Evolutionary conservation across 768 basidiomycete species (phyloP).

Genomic region (Trametes punicea): DNA sequence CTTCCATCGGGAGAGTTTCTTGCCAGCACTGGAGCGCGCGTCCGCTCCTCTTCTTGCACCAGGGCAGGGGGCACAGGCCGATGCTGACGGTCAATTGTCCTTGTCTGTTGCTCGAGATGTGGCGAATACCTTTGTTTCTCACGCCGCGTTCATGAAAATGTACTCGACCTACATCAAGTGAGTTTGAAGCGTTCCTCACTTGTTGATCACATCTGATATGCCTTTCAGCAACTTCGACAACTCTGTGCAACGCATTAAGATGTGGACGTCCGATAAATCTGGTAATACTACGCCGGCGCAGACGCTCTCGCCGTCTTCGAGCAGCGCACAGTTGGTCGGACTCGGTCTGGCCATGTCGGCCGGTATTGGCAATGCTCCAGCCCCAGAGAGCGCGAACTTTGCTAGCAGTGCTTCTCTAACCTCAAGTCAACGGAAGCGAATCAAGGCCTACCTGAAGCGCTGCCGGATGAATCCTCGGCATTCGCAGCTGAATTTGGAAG

Average conservation of each 20-base stretch:
- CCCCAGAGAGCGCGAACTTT: slow-evolving; percentile 38
- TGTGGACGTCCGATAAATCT: slow-evolving; percentile 70
- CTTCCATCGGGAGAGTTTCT: slow-evolving; percentile 90
- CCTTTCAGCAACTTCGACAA: slow-evolving; percentile 84
- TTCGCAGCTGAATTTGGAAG: slow-evolving; percentile 91
- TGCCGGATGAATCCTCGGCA: slow-evolving; percentile 88
- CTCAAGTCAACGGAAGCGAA: slow-evolving; percentile 81
- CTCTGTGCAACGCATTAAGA: slow-evolving; percentile 81
- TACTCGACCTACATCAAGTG: slow-evolving; percentile 98
- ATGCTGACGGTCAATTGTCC: slow-evolving; percentile 72
- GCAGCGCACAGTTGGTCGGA: slow-evolving; percentile 59
- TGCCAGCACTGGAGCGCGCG: slow-evolving; percentile 84
- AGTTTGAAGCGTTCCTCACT: slow-evolving; percentile 29
- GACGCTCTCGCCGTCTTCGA: slow-evolving; percentile 55
- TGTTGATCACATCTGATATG: slow-evolving; percentile 8
- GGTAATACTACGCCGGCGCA: slow-evolving; percentile 38
- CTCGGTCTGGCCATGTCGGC: slow-evolving; percentile 57
- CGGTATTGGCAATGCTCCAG: slow-evolving; percentile 35
- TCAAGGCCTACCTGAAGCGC: slow-evolving; percentile 85
- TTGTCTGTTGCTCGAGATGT: slow-evolving; percentile 73
- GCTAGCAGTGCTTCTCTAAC: slow-evolving; percentile 56
- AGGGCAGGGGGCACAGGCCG: slow-evolving; percentile 44
- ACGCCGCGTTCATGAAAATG: slow-evolving; percentile 98
- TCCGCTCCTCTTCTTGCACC: slow-evolving; percentile 63
- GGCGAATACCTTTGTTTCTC: slow-evolving; percentile 85